A percentile compares a stretch with the other conserved stretches of the same genome.
These are phyloP conservation scores for Agrostemma githago DNA, from an alignment of 148 eudicot species.

Conservation along the genomic window DNA sequence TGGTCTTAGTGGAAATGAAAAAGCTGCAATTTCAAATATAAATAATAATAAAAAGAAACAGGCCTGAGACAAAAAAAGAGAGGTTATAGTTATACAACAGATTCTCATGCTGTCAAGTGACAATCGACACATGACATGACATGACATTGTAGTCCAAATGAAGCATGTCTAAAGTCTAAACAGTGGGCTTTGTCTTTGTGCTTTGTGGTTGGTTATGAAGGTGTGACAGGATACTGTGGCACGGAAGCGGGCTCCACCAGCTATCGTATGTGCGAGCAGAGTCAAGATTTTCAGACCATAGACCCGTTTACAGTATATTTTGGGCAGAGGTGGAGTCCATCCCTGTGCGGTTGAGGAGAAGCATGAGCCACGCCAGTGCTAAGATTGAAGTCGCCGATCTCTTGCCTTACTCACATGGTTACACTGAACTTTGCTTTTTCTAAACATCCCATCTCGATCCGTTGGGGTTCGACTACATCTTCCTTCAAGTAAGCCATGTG, in stretches of 20 bases:
- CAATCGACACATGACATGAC: neutral
- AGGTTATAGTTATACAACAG: neutral
- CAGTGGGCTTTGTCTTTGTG: neutral
- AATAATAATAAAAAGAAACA: no score
- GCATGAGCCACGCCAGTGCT: slow-evolving; percentile 64
- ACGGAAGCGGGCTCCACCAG: slow-evolving; percentile 82
- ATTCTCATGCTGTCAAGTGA: neutral
- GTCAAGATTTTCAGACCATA: slow-evolving; percentile 84
- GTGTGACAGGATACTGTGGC: slow-evolving; percentile 91
- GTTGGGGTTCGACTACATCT: neutral
- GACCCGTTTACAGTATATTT: slow-evolving; percentile 78
- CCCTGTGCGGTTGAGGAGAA: slow-evolving; percentile 61
- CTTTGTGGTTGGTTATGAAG: slow-evolving; percentile 26
- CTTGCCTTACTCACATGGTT: slow-evolving; percentile 76
- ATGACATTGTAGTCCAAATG: neutral
- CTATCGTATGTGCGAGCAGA: slow-evolving; percentile 83
- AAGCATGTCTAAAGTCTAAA: neutral
- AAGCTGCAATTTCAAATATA: no score
- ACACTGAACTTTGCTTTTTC: slow-evolving; percentile 89
- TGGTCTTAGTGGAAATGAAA: no score
- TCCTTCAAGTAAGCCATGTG: slow-evolving; percentile 22
- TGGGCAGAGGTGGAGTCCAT: slow-evolving; percentile 89
- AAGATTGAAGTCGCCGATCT: slow-evolving; percentile 73
- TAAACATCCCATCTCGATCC: slow-evolving; percentile 18
- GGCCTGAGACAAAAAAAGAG: neutral